Evolutionary conservation across 129 eudicot genomes (phyloP).

Genomic region (Solidago caesia): DNA sequence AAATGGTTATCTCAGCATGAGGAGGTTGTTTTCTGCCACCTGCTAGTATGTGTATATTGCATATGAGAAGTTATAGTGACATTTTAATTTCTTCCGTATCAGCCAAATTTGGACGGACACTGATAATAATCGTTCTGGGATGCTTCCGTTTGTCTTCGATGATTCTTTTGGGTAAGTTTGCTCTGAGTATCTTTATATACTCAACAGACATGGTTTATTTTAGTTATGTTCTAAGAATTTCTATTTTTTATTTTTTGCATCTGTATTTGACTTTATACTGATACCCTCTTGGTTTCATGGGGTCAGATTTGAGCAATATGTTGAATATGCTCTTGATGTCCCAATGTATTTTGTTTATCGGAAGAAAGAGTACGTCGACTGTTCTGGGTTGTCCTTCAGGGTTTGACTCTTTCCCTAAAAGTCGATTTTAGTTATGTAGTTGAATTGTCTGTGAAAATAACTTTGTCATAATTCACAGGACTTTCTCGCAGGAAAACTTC

Average conservation of each 20-base stretch:
- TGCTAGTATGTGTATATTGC: not conserved
- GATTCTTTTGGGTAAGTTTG: constrained; percentile 82
- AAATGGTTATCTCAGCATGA: constrained; percentile 96
- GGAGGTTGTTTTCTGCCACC: constrained; percentile 54
- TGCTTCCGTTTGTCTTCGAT: constrained; percentile 97
- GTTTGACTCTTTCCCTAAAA: constrained; percentile 39
- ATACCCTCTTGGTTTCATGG: constrained; percentile 17
- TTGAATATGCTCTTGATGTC: constrained; percentile 96
- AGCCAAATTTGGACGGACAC: constrained; percentile 99
- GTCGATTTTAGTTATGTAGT: not conserved
- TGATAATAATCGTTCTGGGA: constrained; percentile 89
- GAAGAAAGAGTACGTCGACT: constrained; percentile 74
- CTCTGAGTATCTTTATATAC: not conserved
- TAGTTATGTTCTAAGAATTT: not conserved
- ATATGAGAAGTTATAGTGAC: constrained; percentile 13
- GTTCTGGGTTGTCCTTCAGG: constrained; percentile 94
- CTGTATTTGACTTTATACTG: not conserved
- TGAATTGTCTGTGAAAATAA: not conserved
- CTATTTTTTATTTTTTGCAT: not conserved
- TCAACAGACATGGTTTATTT: not conserved
- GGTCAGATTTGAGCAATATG: constrained; percentile 93
- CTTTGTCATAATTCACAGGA: constrained; percentile 50
- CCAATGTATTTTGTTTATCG: constrained; percentile 97
- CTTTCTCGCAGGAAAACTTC: constrained; percentile 81
- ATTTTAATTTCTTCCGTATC: constrained; percentile 12